Evolutionary conservation across 805 yeast genomes (phyloP), one percentile per base, ranked within the genome.

Genomic region (Debaryomyces tyrocola): DNA sequence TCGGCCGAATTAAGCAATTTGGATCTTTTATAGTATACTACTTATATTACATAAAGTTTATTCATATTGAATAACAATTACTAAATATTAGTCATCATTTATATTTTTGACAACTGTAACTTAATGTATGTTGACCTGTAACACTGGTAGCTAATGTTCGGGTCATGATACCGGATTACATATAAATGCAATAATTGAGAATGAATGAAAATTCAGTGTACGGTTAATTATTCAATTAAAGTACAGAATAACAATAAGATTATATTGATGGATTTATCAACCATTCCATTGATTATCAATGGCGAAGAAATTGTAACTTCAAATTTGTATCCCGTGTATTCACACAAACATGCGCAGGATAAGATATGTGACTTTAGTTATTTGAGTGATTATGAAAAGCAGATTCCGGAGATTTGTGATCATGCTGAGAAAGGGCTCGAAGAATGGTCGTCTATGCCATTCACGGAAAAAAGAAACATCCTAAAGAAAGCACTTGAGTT

Each of bases 371-470:
- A 41, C 40, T 37, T 20, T 11, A 46, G 45, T 15, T 41, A 24
- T 17, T 37, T 46, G 17, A 24, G 10, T 24, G 31, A 35, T 11
- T 35, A 38, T 14, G 45, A 47, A 24, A 10, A 33, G 2, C 33
- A 44, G 4, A 36, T 61, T 2, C 46, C 44, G 6, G 38, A 38
- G 3, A 44, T 66, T 14, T 58, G 64, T 48, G 39, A 40, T 9
- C 49, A 47, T 28, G 51, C 71, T 4, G 40, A 56, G 29, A 17
- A 40, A 6, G 74, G 73, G 5, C 64, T 64, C 38, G 43, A 47
- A 7, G 48, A 51, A 36, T 68, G 73, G 73, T 48, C 55, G 10
- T 9, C 35, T 4, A 44, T 46, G 14, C 38, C 57, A 1, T 47
- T 41, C 15, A n/a, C 33, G 0, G 58, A 63, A 12, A 55, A 61